Evolutionary conservation across 345 rosid genomes (phyloP).

Genomic region (Anastatica hierochuntica): DNA sequence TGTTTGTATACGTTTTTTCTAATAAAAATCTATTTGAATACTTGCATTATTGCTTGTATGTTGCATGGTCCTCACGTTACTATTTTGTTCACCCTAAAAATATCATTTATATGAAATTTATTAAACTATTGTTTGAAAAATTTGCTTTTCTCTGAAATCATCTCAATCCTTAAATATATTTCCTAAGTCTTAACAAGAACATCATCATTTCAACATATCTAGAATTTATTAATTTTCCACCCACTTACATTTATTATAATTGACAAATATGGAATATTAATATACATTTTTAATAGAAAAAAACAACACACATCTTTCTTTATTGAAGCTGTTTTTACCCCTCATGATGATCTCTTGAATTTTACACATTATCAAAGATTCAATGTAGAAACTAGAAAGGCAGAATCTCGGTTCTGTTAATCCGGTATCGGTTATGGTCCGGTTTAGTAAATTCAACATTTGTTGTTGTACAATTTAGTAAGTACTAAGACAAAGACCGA

Average conservation of each 20-base stretch:
- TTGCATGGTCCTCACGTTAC: slow-evolving; percentile 27
- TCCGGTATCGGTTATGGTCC: too few relatives aligned
- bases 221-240: slow-evolving; percentile 1
- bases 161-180: not conserved
- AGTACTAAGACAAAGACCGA: too few relatives aligned
- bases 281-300: not conserved
- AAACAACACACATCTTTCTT: too few relatives aligned
- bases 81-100: not conserved
- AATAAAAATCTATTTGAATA: not conserved
- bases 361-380: too few relatives aligned
- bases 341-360: not conserved
- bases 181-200: not conserved
- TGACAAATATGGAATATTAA: not conserved
- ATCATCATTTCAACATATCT: not conserved
- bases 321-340: not conserved
- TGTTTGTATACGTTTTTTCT: not conserved
- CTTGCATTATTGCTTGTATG: slow-evolving; percentile 11
- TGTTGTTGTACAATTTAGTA: too few relatives aligned
- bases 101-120: not conserved
- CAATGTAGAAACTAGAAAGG: too few relatives aligned
- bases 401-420: too few relatives aligned
- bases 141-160: too few relatives aligned
- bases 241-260: slow-evolving; percentile 8
- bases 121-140: too few relatives aligned
- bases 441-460: too few relatives aligned